Conservation (phyloP, 108 stramenopile species). For the Cyclostephanos tholiformis region DNA sequence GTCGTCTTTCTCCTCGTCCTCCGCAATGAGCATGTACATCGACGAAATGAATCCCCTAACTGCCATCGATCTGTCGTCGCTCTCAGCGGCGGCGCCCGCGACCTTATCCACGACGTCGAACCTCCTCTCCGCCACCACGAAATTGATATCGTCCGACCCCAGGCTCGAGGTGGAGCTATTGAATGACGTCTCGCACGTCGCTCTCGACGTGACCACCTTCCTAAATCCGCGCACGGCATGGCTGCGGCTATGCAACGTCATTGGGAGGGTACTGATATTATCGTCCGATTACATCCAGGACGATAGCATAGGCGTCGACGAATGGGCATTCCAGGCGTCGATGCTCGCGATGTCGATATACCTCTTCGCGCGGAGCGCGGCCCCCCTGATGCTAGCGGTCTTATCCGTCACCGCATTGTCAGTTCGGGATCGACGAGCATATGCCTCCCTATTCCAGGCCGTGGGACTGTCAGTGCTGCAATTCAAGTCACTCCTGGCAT, state of each 20-base stretch:
- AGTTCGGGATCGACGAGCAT: constrained; percentile 48
- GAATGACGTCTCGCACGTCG: constrained; percentile 16
- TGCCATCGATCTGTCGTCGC: not conserved
- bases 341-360: constrained; percentile 42
- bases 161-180: constrained; percentile 39
- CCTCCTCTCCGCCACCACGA: constrained; percentile 8
- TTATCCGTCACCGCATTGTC: constrained; percentile 19
- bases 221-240: constrained; percentile 31
- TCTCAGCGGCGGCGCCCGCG: not conserved
- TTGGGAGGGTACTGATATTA: constrained; percentile 40
- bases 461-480: constrained; percentile 47
- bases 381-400: constrained; percentile 23
- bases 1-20: too few relatives aligned
- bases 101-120: not conserved
- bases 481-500: constrained; percentile 48
- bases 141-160: constrained; percentile 33
- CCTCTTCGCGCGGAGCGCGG: constrained; percentile 28
- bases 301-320: constrained; percentile 40
- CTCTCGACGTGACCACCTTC: constrained; percentile 44
- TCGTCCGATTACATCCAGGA: not conserved
- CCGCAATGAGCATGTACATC: too few relatives aligned
- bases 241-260: constrained; percentile 40
- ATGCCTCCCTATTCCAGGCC: constrained; percentile 22
- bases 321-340: constrained; percentile 29
- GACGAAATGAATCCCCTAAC: not conserved